Evolutionary conservation across 1,284 basidiomycete species (phyloP), one percentile per base, ranked within the genome.

Genomic region (Ceratobasidium sp.): DNA sequence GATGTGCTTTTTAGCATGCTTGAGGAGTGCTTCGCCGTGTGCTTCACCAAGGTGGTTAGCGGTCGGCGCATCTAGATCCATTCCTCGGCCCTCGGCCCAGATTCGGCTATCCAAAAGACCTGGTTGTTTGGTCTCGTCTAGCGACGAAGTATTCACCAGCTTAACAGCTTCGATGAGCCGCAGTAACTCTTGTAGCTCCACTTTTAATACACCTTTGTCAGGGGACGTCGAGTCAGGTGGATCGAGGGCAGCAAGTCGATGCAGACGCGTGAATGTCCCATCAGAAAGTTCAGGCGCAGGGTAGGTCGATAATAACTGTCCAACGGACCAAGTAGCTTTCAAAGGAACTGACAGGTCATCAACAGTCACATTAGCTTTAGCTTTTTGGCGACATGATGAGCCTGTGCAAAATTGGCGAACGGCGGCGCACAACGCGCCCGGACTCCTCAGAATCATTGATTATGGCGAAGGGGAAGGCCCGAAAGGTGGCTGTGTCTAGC

Each of bases 111-210:
- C 82, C 25, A 81, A 79, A 23, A 83, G 76, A 1, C 71, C 73
- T 39, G 71, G 66, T 25, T 69, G 66, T 5, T 75, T 67, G 56
- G 69, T 70, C 29, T 75, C 75, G 23, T 42, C 39, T 23, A 70
- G 44, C 39, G 53, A 7, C 2, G 71, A 71, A 13, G 70, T 73
- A 19, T 71, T 68, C 46, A 72, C 85, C 29, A 88, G 75, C 75
- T 84, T 88, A 60, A 91, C 89, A 4, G 89, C 89, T 74, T 91
- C 89, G 9, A 92, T 89, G 6, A 92, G 79, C 71, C 82, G 84
- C 69, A 91, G 79, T 49, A 92, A 81, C 62, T 87, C 86, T 73
- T 87, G 86, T 72, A 92, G 77, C 70, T 89, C 86, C 30, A 72
- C 70, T 67, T 84, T 85, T 44, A 88, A 76, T 21, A 77, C 74